Evolutionary conservation across 2,329 filamentous ascomycete species (phyloP).

Genomic region (Colletotrichum viniferum): DNA sequence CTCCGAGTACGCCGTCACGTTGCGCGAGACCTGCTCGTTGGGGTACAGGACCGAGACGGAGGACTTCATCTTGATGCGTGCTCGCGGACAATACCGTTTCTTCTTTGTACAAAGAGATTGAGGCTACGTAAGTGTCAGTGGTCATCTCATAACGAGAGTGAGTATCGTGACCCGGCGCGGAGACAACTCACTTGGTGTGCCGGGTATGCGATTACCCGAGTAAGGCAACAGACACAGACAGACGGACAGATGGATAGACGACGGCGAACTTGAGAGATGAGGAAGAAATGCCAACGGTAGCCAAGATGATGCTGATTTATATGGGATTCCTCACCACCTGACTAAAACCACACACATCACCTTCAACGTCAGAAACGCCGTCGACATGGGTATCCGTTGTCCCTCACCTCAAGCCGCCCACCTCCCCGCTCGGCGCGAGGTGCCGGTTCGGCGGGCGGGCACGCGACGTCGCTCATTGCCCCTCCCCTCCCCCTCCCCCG

Average conservation of each 20-base stretch:
- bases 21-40: slow-evolving; percentile 42
- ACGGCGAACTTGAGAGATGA: neutral
- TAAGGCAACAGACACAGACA: neutral
- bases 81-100: neutral
- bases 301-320: neutral
- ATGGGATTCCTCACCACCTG: neutral
- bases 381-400: neutral
- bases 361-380: neutral
- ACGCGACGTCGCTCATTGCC: neutral
- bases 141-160: neutral
- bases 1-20: slow-evolving; percentile 47
- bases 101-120: neutral
- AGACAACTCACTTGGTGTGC: neutral
- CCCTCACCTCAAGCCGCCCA: neutral
- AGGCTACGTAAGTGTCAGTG: neutral
- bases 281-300: neutral
- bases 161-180: neutral
- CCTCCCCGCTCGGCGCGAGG: neutral
- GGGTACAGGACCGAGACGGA: slow-evolving; percentile 44
- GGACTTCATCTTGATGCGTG: slow-evolving; percentile 38
- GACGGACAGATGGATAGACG: neutral
- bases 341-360: neutral
- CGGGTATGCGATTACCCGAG: neutral
- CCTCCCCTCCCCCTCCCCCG: neutral
- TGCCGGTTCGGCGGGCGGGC: neutral